Evolutionary conservation across 1,284 basidiomycete species (phyloP), one percentile per base, ranked within the genome.

Genomic region (Ganoderma multipileum): DNA sequence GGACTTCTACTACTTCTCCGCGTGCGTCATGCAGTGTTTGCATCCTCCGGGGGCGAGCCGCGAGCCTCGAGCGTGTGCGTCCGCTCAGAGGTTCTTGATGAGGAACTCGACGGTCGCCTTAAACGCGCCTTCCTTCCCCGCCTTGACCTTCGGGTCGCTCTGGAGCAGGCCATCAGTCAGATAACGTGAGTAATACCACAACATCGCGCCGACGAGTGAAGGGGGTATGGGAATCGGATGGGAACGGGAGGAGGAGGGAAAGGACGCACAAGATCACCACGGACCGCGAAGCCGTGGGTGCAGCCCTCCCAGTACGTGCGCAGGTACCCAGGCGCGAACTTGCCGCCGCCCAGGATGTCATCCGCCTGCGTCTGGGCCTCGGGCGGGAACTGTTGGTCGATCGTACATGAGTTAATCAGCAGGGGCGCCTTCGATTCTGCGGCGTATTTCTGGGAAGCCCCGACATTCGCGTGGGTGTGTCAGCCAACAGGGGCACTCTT

Each of bases 341-440:
- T 81, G 50, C 84, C 84, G 30, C 79, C 81, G n/a, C 83, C 87
- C 47, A 94, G 79, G 61, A 93, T 81, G 71, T 85, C 81, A 69
- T 91, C 89, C 8, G 88, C 85, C 64, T 81, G 78, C 28, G 75
- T 80, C 72, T 85, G 83, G 11, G 83, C 75, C 68, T 86, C 84
- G 4, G 68, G 72, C 4, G 87, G 85, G 81, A 90, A 91, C 73
- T 79, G 77, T 3, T 57, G 3, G 77, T 91, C 90, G 41, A 79
- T 65, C 38, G 86, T 84, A 81, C 89, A 91, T 42, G 84, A 85
- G 80, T 91, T 90, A 78, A 91, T 86, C 33, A 91, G 83, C 12
- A 92, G 81, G 30, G 90, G 89, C 0, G 83, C 85, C 68, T 84
- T 86, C 64, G 87, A 82, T 18, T 66, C 73, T 4, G 74, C 70